These are phyloP conservation scores for Grammothele lineata DNA, from an alignment of 768 basidiomycete genomes.

Conservation along the genomic window DNA sequence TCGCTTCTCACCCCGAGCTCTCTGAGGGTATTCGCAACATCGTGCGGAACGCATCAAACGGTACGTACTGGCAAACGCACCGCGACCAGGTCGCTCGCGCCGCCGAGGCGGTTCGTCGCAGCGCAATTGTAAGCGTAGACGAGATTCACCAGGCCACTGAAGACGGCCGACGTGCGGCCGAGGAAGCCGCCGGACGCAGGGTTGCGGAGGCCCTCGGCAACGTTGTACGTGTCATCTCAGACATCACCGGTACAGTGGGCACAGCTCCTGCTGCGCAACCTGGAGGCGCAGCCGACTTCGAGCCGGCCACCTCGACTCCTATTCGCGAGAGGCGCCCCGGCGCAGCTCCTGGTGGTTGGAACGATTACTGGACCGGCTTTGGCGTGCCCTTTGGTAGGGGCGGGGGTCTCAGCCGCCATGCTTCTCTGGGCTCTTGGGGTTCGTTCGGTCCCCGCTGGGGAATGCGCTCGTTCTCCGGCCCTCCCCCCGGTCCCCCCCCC, in stretches of 20 bases:
- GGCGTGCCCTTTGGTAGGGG: slow-evolving; percentile 12
- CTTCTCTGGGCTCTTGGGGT: slow-evolving; percentile 7
- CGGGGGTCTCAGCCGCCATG: slow-evolving; percentile 5
- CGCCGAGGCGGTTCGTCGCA: slow-evolving; percentile 49
- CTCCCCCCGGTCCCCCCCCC: background rate
- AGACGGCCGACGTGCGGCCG: slow-evolving; percentile 43
- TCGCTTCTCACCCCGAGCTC: slow-evolving; percentile 67
- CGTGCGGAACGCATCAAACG: slow-evolving; percentile 53
- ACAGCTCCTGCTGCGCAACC: background rate
- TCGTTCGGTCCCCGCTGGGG: slow-evolving; percentile 8
- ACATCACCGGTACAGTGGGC: slow-evolving; percentile 15
- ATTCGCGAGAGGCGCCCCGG: slow-evolving; percentile 1
- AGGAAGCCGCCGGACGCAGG: slow-evolving; percentile 61
- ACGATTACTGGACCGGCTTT: background rate
- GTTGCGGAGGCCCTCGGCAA: slow-evolving; percentile 61
- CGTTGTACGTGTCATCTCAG: slow-evolving; percentile 52
- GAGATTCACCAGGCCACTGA: slow-evolving; percentile 37
- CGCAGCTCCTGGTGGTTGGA: background rate
- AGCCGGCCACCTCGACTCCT: slow-evolving; percentile 20
- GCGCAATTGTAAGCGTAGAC: slow-evolving; percentile 30
- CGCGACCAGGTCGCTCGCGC: slow-evolving; percentile 55
- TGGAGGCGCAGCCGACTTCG: background rate
- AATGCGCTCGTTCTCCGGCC: slow-evolving; percentile 11
- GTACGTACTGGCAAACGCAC: slow-evolving; percentile 67
- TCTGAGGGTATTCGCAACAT: slow-evolving; percentile 65